Evolutionary conservation across 176 grass and related monocot genomes (phyloP).

Genomic region (Zoysia pacifica): DNA sequence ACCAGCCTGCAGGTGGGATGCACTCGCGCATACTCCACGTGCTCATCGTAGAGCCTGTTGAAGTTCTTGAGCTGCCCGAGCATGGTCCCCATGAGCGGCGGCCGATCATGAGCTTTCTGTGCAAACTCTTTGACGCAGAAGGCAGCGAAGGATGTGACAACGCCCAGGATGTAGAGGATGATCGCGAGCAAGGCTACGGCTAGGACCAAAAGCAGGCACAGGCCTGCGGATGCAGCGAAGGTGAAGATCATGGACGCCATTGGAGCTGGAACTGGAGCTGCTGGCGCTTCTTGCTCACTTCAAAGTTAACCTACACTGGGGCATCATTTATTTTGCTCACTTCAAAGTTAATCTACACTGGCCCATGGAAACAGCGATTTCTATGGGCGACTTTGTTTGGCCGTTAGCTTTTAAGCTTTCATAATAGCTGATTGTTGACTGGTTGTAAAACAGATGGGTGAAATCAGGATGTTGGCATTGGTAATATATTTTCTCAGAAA

Average conservation of each 20-base stretch:
- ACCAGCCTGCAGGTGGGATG: conserved; percentile 52
- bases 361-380: too few species aligned
- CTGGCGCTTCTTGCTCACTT: background rate
- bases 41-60: conserved; percentile 45
- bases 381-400: too few species aligned
- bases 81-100: conserved; percentile 45
- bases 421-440: background rate
- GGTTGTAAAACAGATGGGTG: too few species aligned
- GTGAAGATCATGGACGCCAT: conserved; percentile 35
- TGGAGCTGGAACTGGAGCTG: background rate
- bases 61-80: conserved; percentile 47
- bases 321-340: background rate
- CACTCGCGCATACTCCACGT: conserved; percentile 21
- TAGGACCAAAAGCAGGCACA: conserved; percentile 30
- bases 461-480: too few species aligned
- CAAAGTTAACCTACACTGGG: background rate
- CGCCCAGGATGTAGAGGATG: conserved; percentile 35
- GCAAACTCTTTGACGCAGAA: conserved; percentile 32
- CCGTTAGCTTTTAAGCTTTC: too few species aligned
- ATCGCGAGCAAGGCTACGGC: conserved; percentile 27
- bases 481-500: too few species aligned
- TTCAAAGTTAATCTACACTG: too few species aligned
- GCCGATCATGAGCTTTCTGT: conserved; percentile 24
- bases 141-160: conserved; percentile 38
- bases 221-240: background rate